Conservation (phyloP, 106 monocot genomes). For the Iris macrosiphon region DNA sequence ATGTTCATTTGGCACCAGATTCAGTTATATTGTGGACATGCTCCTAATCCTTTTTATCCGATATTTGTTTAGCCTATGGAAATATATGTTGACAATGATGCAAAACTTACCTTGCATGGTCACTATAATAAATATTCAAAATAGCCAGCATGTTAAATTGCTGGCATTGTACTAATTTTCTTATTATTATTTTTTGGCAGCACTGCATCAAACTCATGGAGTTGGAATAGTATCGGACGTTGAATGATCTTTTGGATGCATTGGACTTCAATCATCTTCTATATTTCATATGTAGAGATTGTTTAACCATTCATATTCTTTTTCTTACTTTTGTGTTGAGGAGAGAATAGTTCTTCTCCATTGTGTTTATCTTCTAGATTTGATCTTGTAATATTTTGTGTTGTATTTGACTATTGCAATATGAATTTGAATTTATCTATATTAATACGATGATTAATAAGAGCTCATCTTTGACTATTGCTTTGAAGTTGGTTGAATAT, state of each 20-base stretch:
- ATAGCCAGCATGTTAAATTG: not conserved
- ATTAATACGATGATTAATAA: no score
- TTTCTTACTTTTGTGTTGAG: no score
- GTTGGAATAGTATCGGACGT: constrained; percentile 87
- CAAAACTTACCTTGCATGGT: constrained; percentile 94
- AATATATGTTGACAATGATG: constrained; percentile 99
- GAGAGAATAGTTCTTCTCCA: no score
- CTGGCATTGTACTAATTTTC: not conserved
- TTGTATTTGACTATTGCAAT: no score
- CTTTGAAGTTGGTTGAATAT: no score
- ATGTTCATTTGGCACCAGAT: constrained; percentile 44
- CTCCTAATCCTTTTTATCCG: constrained; percentile 49
- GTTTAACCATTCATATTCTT: no score
- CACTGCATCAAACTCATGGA: constrained; percentile 98
- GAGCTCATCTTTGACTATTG: no score
- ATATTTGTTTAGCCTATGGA: constrained; percentile 95
- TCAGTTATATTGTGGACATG: constrained; percentile 43
- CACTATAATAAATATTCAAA: not conserved
- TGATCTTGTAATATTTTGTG: no score
- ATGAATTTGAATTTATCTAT: no score
- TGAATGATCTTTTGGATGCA: constrained; percentile 98
- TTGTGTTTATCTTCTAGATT: no score
- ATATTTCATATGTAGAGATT: no score
- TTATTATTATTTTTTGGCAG: constrained; percentile 32
- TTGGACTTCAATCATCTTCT: constrained; percentile 99